Conservation (phyloP, 805 yeast genomes). For the Yarrowia porcina region DNA sequence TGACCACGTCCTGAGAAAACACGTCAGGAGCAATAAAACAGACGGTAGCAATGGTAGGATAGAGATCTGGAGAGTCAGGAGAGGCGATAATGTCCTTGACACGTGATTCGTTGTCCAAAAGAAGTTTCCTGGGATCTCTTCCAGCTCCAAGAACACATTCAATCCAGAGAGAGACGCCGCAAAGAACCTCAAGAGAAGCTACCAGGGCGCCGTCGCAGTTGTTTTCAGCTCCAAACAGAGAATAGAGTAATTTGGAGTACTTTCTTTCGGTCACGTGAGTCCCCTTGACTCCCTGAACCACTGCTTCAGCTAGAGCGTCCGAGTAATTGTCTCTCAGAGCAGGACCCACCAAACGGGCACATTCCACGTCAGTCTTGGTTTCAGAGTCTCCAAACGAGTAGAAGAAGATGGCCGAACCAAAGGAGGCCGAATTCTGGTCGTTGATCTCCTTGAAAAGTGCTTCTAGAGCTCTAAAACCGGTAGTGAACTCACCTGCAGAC, state of each 20-base stretch:
- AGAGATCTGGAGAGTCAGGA: neutral
- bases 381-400: conserved; percentile 2
- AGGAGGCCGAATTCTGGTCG: neutral
- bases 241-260: conserved; percentile 6
- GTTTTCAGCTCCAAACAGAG: conserved; percentile 1
- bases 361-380: neutral
- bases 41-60: conserved; percentile 41
- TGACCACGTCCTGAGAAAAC: conserved; percentile 51
- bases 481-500: neutral
- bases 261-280: neutral
- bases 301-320: neutral
- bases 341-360: neutral
- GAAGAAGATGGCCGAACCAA: conserved; percentile 4
- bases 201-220: neutral
- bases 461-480: conserved; percentile 1
- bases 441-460: neutral
- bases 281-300: neutral
- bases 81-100: neutral
- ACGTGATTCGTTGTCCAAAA: neutral
- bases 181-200: neutral
- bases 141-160: conserved; percentile 1
- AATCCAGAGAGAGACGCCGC: neutral
- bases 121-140: conserved; percentile 2
- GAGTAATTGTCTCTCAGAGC: neutral
- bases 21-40: conserved; percentile 57